Evolutionary conservation across 768 basidiomycete species (phyloP).

Genomic region (Mrakia gelida): DNA sequence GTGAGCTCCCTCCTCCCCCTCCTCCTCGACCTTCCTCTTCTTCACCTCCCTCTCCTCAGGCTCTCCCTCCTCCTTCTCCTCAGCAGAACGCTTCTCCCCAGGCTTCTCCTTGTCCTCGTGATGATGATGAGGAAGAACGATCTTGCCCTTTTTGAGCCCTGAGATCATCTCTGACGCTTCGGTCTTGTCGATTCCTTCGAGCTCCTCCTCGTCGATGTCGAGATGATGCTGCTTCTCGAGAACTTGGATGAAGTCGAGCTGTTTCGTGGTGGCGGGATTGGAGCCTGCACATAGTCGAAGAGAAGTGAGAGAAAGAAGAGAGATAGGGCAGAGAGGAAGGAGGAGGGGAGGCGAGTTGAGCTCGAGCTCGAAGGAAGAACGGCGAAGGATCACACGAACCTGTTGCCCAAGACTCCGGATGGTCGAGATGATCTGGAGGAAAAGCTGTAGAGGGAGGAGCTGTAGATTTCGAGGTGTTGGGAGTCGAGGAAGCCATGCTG

Average conservation of each 20-base stretch:
- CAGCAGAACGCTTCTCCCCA: not conserved
- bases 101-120: not conserved
- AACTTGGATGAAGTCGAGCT: conserved; percentile 39
- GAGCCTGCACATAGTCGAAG: conserved; percentile 32
- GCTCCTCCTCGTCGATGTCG: conserved; percentile 33
- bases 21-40: not conserved
- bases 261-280: conserved; percentile 40
- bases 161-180: conserved; percentile 39
- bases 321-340: not conserved
- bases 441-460: not conserved
- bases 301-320: not conserved
- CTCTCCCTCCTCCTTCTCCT: not conserved
- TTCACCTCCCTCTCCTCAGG: not conserved
- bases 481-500: conserved; percentile 15
- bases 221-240: conserved; percentile 37
- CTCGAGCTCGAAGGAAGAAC: not conserved
- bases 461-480: not conserved
- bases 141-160: not conserved
- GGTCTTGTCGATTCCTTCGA: conserved; percentile 38
- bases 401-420: conserved; percentile 40
- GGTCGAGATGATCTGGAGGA: conserved; percentile 38
- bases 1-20: not conserved
- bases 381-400: not conserved
- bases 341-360: not conserved
- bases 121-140: not conserved